Evolutionary conservation across 108 stramenopile species (phyloP), one percentile per base, ranked within the genome.

Genomic region (Cylindrotheca closterium): DNA sequence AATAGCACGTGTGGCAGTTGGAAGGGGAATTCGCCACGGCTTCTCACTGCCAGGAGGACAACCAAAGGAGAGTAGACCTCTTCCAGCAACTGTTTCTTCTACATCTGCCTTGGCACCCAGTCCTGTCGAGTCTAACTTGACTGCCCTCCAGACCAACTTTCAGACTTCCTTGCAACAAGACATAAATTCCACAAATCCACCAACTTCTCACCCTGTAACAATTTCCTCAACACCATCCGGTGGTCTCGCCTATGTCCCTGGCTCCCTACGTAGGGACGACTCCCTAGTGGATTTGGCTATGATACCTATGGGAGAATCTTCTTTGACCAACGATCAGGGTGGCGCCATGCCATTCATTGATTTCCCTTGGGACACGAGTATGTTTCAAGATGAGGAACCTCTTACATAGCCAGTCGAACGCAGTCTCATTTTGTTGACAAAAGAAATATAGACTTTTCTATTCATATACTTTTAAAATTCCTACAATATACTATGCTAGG

Each of bases 231-330:
- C n/a, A n/a, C n/a, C n/a, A n/a, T n/a, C n/a, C n/a, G n/a, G n/a
- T n/a, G 24, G 26, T 22, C 37, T 42, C 10, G 22, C 45, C 21
- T 62, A 74, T n/a, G 51, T 66, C 15, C 49, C 64, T 10, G 74
- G 85, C 8, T 79, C 85, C 51, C 60, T 86, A 2, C 86, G 83
- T 19, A 65, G 86, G 1, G 77, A 91, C 25, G 81, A 82, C 50
- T 91, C 90, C 7, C 70, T 91, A 0, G 74, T 91, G 0, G 81
- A 87, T 73, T 60, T 91, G 21, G 90, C 90, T 25, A 91, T 91
- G 90, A 70, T 79, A 32, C 78, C 78, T 22, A 25, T 54, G 5
- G 65, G 55, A 30, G 34, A 50, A n/a, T 8, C 27, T 31, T 21
- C 12, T 2, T 42, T 55, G 3, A 49, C 49, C 7, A 54, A 55